phyloP scores from a whole-genome alignment of 2,329 filamentous ascomycete species.

The Elsinoe australis region DNA sequence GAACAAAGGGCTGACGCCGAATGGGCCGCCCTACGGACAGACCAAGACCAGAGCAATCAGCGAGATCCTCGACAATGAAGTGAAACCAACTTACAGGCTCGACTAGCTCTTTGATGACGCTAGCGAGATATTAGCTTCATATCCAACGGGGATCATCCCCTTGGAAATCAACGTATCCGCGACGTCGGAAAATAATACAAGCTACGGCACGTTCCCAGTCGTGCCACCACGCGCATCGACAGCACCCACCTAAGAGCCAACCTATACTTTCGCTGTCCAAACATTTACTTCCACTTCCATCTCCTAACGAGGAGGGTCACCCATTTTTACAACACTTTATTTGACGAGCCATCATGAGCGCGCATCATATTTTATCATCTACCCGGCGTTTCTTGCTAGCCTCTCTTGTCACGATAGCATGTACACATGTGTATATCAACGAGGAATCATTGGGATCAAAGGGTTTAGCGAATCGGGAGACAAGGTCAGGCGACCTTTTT shows the following conservation, averaged over 20 bases:
- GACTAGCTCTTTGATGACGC: too few relatives aligned
- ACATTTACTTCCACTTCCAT: too few relatives aligned
- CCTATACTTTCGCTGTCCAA: too few relatives aligned
- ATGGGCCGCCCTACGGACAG: slow-evolving; percentile 10
- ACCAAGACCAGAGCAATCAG: slow-evolving; percentile 14
- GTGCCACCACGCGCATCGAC: too few relatives aligned
- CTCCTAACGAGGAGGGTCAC: too few relatives aligned
- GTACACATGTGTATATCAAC: slow-evolving; percentile 8
- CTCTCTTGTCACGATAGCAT: slow-evolving; percentile 9
- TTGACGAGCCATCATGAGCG: slow-evolving; percentile 8
- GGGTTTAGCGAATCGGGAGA: background rate
- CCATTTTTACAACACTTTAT: slow-evolving; percentile 1
- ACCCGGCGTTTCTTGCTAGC: background rate
- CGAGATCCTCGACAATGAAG: slow-evolving; percentile 1
- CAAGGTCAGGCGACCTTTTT: too few relatives aligned
- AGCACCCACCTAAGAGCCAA: too few relatives aligned
- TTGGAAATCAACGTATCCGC: too few relatives aligned
- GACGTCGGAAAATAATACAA: too few relatives aligned
- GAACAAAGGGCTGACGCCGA: slow-evolving; percentile 36
- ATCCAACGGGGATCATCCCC: background rate
- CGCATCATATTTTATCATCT: background rate
- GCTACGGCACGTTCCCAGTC: too few relatives aligned
- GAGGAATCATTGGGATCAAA: slow-evolving; percentile 1
- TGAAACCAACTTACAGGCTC: background rate
- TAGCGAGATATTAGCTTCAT: background rate